phyloP scores from a whole-genome alignment of 75 land plant species.

The Cryptomeria japonica region DNA sequence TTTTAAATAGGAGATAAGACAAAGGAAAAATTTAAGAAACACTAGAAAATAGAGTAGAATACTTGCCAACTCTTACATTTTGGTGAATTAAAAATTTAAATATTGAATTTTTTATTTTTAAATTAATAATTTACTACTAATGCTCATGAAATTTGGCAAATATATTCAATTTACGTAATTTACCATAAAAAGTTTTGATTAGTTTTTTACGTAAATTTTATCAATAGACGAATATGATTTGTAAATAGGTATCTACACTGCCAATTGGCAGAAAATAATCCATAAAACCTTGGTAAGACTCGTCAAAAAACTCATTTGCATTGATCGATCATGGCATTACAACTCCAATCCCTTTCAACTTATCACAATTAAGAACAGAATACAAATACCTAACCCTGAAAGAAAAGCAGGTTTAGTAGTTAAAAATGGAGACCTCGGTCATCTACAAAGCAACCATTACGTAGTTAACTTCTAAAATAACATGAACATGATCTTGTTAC shows the following conservation, averaged over 20 bases:
- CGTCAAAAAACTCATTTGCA: not conserved
- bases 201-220: not conserved
- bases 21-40: not conserved
- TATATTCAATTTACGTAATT: not conserved
- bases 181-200: not conserved
- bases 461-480: not conserved
- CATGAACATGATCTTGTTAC: not conserved
- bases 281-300: not conserved
- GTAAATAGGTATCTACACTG: not conserved
- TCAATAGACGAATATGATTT: not conserved
- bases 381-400: not conserved
- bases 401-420: not conserved
- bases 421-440: not conserved
- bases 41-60: not conserved
- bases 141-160: not conserved
- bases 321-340: not conserved
- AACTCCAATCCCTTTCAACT: not conserved
- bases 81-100: not conserved
- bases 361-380: slow-evolving; percentile 9
- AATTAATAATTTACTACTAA: not conserved
- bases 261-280: not conserved
- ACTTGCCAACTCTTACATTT: not conserved
- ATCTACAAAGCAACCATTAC: not conserved
- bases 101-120: not conserved
- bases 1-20: not conserved